Percentiles rank a stretch among this genome's conserved stretches.
These are phyloP conservation scores for Penicillium crystallinum DNA, from an alignment of 495 filamentous ascomycete genomes.

Conservation along the genomic window DNA sequence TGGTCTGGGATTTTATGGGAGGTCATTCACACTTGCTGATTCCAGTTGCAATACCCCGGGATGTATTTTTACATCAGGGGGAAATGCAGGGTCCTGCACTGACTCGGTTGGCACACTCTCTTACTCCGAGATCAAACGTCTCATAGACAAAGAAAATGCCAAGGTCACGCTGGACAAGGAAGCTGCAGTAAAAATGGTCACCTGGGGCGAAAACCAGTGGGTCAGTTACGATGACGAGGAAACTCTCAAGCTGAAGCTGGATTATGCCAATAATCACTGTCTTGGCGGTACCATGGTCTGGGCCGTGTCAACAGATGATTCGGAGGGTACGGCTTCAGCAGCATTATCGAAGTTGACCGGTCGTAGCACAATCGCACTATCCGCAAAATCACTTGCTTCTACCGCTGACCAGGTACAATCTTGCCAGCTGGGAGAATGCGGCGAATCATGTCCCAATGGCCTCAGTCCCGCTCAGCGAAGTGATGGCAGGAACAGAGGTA, in stretches of 20 bases:
- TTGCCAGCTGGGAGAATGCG: too few species aligned
- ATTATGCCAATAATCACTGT: slow-evolving; percentile 24
- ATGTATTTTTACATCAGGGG: not conserved
- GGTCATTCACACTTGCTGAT: not conserved
- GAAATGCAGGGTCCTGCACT: not conserved
- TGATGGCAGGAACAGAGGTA: too few species aligned
- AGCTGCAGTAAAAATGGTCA: slow-evolving; percentile 31
- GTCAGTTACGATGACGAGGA: slow-evolving; percentile 34
- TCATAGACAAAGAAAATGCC: not conserved
- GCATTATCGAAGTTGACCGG: too few species aligned
- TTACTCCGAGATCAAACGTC: not conserved
- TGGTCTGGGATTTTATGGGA: not conserved
- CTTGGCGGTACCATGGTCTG: not conserved
- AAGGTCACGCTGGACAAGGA: not conserved
- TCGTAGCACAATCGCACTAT: too few species aligned
- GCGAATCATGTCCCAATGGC: too few species aligned
- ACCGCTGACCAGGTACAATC: too few species aligned
- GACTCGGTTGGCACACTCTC: not conserved
- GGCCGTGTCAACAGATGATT: too few species aligned
- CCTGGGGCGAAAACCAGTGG: slow-evolving; percentile 35
- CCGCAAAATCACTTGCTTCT: too few species aligned
- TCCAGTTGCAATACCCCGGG: not conserved
- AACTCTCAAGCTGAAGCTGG: slow-evolving; percentile 33
- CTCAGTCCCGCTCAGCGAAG: too few species aligned
- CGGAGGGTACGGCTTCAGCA: too few species aligned